These are phyloP conservation scores for Salix purpurea DNA, from an alignment of 345 rosid species.

Conservation along the genomic window DNA sequence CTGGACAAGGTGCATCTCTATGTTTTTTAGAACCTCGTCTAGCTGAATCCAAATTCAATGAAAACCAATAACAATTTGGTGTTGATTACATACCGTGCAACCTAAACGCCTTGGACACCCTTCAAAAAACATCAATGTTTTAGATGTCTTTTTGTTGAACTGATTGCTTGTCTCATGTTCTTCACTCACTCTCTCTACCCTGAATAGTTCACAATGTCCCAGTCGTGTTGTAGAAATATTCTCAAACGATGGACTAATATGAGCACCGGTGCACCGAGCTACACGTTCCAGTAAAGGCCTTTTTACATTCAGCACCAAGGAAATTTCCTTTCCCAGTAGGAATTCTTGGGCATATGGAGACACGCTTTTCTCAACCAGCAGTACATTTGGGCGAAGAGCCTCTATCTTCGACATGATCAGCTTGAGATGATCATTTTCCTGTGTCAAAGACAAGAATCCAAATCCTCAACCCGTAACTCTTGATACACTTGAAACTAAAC, in stretches of 20 bases:
- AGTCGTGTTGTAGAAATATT: conserved; percentile 49
- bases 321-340: conserved; percentile 81
- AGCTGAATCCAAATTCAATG: not conserved
- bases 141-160: conserved; percentile 66
- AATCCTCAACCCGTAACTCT: conserved; percentile 1
- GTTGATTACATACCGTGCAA: conserved; percentile 71
- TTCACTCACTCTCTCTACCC: conserved; percentile 67
- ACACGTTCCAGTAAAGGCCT: conserved; percentile 77
- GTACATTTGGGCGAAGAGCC: conserved; percentile 85
- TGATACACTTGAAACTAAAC: conserved; percentile 1
- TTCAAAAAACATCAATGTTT: conserved; percentile 97
- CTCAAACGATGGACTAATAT: conserved; percentile 64
- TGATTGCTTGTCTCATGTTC: conserved; percentile 66
- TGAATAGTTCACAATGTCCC: conserved; percentile 87
- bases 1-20: not conserved
- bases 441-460: conserved; percentile 21
- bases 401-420: conserved; percentile 75
- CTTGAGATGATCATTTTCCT: conserved; percentile 92
- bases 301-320: conserved; percentile 86
- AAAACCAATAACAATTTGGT: not conserved
- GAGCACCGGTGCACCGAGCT: conserved; percentile 89
- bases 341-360: conserved; percentile 82
- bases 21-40: not conserved
- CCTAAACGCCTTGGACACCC: conserved; percentile 98
- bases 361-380: conserved; percentile 90